Conservation (phyloP, 148 eudicot genomes). For the Nyssa sinensis region DNA sequence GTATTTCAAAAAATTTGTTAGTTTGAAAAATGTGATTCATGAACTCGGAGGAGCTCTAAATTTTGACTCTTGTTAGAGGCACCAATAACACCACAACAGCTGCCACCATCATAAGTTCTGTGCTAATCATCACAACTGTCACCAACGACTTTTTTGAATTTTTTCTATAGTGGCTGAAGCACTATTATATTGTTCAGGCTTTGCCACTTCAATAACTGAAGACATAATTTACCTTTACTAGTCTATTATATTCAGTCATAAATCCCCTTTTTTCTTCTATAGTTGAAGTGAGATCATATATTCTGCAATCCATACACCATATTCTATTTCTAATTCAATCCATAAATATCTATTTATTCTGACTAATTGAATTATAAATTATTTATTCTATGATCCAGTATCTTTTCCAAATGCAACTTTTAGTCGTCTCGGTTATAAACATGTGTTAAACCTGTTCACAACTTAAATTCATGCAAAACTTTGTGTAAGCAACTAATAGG, state of each 20-base stretch:
- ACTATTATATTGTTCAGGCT: not conserved
- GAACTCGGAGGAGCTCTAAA: not conserved
- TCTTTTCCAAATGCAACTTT: not conserved
- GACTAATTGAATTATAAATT: not conserved
- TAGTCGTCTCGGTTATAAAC: not conserved
- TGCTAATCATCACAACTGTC: not conserved
- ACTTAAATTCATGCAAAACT: not conserved
- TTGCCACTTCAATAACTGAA: not conserved
- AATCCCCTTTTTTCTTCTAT: too few relatives aligned
- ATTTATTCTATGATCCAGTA: not conserved
- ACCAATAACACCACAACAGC: not conserved
- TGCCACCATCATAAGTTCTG: not conserved
- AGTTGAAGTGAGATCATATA: too few relatives aligned
- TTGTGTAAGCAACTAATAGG: not conserved
- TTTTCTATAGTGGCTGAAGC: not conserved
- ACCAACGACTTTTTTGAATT: not conserved
- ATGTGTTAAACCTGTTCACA: not conserved
- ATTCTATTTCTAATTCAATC: not conserved
- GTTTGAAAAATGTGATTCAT: too few relatives aligned
- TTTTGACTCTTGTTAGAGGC: not conserved
- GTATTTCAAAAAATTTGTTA: not conserved
- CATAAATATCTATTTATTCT: not conserved
- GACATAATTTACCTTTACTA: not conserved
- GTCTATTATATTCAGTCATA: not conserved
- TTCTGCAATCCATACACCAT: not conserved